Base-by-base conservation (phyloP, 2,329 filamentous ascomycete species). In the Penicillium sp. region DNA sequence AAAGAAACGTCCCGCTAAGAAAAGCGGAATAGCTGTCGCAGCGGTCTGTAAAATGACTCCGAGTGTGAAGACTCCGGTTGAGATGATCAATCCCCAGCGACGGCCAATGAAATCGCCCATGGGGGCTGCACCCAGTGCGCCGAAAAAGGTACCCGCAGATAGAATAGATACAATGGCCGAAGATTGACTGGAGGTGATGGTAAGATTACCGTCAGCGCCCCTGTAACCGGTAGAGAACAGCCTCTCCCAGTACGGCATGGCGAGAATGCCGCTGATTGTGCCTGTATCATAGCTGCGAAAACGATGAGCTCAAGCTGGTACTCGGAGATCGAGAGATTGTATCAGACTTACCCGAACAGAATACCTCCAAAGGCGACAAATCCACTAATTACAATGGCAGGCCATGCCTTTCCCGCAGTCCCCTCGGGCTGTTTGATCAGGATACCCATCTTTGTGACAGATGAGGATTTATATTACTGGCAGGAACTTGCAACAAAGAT, bases 81-180 rank as follows among this genome's bases (percentile, higher is more conserved):
- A 70, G 6, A 73, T 46, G 43, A 74, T 70, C 33, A 75, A 79
- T 5, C 79, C 72, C 12, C 67, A 72, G 51, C 80, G 68, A 50
- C 74, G 73, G 33, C 74, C 74, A 16, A 72, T 60, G 17, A 55
- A 52, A 51, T 76, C 73, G 1, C 72, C 73, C 26, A 75, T 47
- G 7, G 63, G 68, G n/a, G 71, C 74, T 17, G 72, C 71, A 26
- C 58, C 63, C 11, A 75, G 72, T 40, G 87, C 82, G 58, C 86
- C 87, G 22, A 87, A 71, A 75, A 85, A 89, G 0, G 87, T 89
- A 33, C 88, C 88, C 50, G 81, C 87, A 22, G 87, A 83, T 85
- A 90, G 57, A 8, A 64, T 51, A 31, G 60, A 62, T 14, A 64
- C 61, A 26, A 64, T 62, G 58, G 62, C 61, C 14, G 60, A 62